These are phyloP conservation scores for Stephania japonica DNA, from an alignment of 164 flowering plant species.

Conservation along the genomic window DNA sequence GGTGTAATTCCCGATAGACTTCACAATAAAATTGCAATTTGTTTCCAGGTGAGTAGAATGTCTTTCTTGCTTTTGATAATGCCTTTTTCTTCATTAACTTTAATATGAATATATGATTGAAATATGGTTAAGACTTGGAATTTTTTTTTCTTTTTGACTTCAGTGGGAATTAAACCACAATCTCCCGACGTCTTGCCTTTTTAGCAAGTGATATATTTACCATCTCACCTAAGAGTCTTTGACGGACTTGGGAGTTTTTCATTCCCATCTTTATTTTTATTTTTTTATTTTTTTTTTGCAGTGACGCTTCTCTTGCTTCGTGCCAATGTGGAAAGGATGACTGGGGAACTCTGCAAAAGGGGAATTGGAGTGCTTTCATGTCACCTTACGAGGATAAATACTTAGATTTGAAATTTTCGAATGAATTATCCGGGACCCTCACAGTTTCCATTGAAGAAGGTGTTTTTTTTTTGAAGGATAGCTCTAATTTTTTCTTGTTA, in stretches of 20 bases:
- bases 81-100: too few relatives aligned
- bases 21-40: conserved; percentile 57
- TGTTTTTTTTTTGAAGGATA: conserved; percentile 8
- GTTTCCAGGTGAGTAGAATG: conserved; percentile 63
- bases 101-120: neutral
- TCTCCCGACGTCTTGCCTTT: too few relatives aligned
- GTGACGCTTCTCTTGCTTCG: conserved; percentile 71
- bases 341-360: conserved; percentile 63
- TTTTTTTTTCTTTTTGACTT: too few relatives aligned
- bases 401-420: conserved; percentile 68
- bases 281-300: conserved; percentile 27
- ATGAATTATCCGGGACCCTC: conserved; percentile 50
- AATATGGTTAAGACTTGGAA: too few relatives aligned
- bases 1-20: conserved; percentile 49
- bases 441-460: conserved; percentile 65
- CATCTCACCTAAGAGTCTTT: too few relatives aligned
- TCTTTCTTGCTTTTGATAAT: neutral
- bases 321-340: conserved; percentile 72
- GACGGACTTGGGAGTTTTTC: too few relatives aligned
- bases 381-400: conserved; percentile 81
- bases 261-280: neutral
- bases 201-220: too few relatives aligned
- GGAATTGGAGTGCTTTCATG: conserved; percentile 49
- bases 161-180: too few relatives aligned
- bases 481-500: neutral